Percentiles rank a stretch among this genome's conserved stretches.
phyloP scores from a whole-genome alignment of 2,329 filamentous ascomycete genomes.

The Dryadomyces quercus-mongolicae region DNA sequence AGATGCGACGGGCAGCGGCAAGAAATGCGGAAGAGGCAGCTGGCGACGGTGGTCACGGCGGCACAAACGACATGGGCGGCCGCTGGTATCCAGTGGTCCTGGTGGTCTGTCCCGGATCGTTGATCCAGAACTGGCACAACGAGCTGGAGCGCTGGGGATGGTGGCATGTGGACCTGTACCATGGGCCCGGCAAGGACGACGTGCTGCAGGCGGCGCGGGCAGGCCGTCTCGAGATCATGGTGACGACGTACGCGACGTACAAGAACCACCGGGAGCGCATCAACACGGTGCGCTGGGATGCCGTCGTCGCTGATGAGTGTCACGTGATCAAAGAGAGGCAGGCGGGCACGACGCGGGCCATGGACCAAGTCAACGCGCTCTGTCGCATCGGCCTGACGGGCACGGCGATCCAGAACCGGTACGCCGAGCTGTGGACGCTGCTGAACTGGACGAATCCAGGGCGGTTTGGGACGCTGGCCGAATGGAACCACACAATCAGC shows the following conservation, averaged over 20 bases:
- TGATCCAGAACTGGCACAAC: slow-evolving; percentile 84
- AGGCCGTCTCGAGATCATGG: slow-evolving; percentile 76
- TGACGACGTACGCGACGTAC: slow-evolving; percentile 91
- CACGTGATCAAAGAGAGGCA: slow-evolving; percentile 73
- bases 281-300: slow-evolving; percentile 86
- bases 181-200: slow-evolving; percentile 57
- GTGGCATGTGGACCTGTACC: slow-evolving; percentile 81
- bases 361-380: slow-evolving; percentile 82
- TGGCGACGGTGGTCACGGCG: slow-evolving; percentile 15
- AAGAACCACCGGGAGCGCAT: slow-evolving; percentile 60
- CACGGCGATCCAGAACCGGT: slow-evolving; percentile 95
- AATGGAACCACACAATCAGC: slow-evolving; percentile 70
- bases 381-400: slow-evolving; percentile 90
- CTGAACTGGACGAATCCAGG: slow-evolving; percentile 95
- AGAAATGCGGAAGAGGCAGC: too few species aligned
- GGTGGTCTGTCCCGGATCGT: slow-evolving; percentile 76
- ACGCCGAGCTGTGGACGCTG: slow-evolving; percentile 92
- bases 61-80: slow-evolving; percentile 15
- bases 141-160: slow-evolving; percentile 88
- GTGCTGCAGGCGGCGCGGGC: slow-evolving; percentile 60
- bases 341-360: slow-evolving; percentile 69
- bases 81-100: slow-evolving; percentile 75
- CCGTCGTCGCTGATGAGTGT: slow-evolving; percentile 87
- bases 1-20: slow-evolving; percentile 48
- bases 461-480: slow-evolving; percentile 45